Evolutionary conservation across 306 rosid species (phyloP).

Genomic region (Ziziphus jujuba): DNA sequence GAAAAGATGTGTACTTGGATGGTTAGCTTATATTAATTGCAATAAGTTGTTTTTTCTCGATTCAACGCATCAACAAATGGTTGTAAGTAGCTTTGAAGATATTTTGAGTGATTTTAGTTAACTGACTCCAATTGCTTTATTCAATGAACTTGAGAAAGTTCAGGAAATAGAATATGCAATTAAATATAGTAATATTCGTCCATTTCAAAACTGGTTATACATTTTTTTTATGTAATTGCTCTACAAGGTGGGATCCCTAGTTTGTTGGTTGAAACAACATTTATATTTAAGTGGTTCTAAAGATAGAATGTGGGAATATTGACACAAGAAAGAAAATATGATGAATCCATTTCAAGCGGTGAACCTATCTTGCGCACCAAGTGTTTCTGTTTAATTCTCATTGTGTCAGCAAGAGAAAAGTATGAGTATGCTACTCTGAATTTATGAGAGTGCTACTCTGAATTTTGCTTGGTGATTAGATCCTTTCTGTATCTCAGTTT

Average conservation of each 20-base stretch:
- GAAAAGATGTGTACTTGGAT: not conserved
- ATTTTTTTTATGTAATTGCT: not conserved
- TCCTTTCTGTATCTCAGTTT: not conserved
- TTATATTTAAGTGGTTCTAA: too few species aligned
- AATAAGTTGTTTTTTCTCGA: not conserved
- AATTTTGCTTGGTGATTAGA: not conserved
- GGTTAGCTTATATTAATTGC: conserved; percentile 3
- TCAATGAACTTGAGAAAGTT: not conserved
- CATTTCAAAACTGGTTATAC: not conserved
- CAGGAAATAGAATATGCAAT: not conserved
- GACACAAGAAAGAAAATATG: too few species aligned
- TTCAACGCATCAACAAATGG: not conserved
- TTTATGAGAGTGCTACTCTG: not conserved
- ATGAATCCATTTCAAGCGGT: too few species aligned
- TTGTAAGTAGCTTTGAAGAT: conserved; percentile 2
- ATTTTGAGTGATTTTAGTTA: not conserved
- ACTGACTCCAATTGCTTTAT: not conserved
- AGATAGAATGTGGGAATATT: too few species aligned
- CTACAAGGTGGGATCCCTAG: not conserved
- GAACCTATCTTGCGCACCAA: too few species aligned
- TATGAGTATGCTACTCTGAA: too few species aligned
- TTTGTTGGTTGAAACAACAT: not conserved
- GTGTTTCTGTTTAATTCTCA: too few species aligned
- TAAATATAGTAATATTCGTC: not conserved
- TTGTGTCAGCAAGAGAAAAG: too few species aligned